Evolutionary conservation across 495 filamentous ascomycete species (phyloP), one percentile per base, ranked within the genome.

Genomic region (Neurospora sp.): DNA sequence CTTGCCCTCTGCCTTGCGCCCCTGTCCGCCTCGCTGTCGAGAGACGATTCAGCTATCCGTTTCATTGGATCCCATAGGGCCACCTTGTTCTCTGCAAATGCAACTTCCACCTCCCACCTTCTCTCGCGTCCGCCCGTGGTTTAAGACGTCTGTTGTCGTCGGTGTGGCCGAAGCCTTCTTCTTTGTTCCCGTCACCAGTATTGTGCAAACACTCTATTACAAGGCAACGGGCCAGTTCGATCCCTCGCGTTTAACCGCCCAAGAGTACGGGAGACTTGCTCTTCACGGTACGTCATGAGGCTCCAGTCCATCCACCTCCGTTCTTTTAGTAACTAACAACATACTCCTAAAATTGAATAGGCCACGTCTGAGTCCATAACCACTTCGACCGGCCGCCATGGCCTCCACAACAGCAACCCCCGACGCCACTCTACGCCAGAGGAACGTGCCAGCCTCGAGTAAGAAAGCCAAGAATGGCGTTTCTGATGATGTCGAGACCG

Each of bases 361-460:
- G 53, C 53, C 53, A 16, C 53, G 22, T 9, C 53, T 61, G 53
- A 61, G 53, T 61, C 53, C 69, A 73, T 53, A 53, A 73, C 72
- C 41, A 61, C 40, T 68, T 70, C 72, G 71, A 61, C 70, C 76
- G 72, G 76, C 77, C 77, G 75, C 41, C 76, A 86, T 85, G 84
- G 79, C 72, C 31, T 20, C 78, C 68, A 72, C 73, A 35, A 41
- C 71, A 27, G 72, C 83, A 71, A 78, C 82, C 72, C 83, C 83
- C 70, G 83, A 85, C 77, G 84, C 85, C 75, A 84, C 83, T 77
- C 76, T 88, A 79, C 85, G 87, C 76, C 87, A 88, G 80, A 81
- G 87, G 73, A 86, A 85, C 71, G 85, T 87, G 71, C 79, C 77
- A 71, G 78, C 75, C 72, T 76, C 82, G 71, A 73, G 76, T 16